Percentiles rank a stretch among this genome's conserved stretches.
phyloP scores from a whole-genome alignment of 257 asterid genomes.

The Penstemon eatonii region DNA sequence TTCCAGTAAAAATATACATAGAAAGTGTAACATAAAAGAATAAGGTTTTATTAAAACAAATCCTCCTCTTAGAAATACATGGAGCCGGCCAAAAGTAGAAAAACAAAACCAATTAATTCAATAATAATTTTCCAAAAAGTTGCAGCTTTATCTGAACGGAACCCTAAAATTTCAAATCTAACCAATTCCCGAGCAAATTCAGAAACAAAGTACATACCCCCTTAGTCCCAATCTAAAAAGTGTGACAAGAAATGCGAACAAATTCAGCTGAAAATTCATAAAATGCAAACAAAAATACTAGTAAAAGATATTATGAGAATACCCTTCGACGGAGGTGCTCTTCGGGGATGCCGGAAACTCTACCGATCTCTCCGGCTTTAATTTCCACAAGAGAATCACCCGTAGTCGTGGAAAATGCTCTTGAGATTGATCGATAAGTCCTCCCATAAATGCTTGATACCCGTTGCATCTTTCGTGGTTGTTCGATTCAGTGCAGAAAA shows the following conservation, averaged over 20 bases:
- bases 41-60: too few relatives aligned
- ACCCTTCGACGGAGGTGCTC: constrained; percentile 85
- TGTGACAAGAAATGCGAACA: background rate
- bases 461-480: constrained; percentile 51
- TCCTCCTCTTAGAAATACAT: too few relatives aligned
- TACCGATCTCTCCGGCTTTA: constrained; percentile 83
- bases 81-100: too few relatives aligned
- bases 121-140: too few relatives aligned
- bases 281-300: background rate
- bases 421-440: constrained; percentile 43
- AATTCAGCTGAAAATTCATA: background rate
- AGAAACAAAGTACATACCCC: too few relatives aligned
- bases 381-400: constrained; percentile 70
- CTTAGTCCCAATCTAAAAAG: background rate
- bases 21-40: too few relatives aligned
- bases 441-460: constrained; percentile 45
- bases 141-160: too few relatives aligned
- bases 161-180: too few relatives aligned
- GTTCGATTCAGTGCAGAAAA: background rate
- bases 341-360: constrained; percentile 85
- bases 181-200: too few relatives aligned
- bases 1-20: too few relatives aligned
- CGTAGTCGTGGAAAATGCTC: constrained; percentile 60
- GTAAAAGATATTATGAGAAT: background rate
- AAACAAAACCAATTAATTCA: too few relatives aligned